phyloP scores from a whole-genome alignment of 176 grass and related monocot genomes.

The Lolium multiflorum region DNA sequence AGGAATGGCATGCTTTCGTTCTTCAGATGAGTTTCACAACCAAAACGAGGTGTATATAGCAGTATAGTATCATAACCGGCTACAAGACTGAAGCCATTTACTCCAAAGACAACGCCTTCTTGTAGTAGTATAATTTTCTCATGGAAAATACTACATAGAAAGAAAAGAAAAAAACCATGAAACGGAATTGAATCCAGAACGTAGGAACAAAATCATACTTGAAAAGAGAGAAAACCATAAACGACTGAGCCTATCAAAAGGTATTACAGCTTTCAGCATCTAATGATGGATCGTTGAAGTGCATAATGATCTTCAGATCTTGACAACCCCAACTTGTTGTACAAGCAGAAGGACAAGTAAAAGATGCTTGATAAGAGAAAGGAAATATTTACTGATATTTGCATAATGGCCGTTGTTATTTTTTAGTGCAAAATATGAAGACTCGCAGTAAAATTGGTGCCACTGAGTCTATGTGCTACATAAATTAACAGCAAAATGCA shows the following conservation, averaged over 20 bases:
- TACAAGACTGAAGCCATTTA: too few species aligned
- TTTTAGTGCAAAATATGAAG: not conserved
- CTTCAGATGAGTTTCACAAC: too few species aligned
- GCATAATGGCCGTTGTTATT: not conserved
- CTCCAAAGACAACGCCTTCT: not conserved
- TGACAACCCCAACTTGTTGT: not conserved
- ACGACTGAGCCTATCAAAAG: not conserved
- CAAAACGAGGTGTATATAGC: too few species aligned
- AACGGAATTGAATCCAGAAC: not conserved
- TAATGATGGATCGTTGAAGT: not conserved
- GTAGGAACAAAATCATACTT: not conserved
- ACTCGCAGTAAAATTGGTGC: not conserved
- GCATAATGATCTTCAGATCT: not conserved
- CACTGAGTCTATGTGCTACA: not conserved
- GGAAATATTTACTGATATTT: not conserved
- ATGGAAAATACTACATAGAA: not conserved
- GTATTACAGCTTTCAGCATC: not conserved
- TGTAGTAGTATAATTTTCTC: not conserved
- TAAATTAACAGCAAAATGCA: not conserved
- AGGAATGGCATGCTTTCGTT: too few species aligned
- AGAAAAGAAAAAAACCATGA: not conserved
- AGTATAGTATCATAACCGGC: too few species aligned
- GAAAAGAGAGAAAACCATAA: not conserved
- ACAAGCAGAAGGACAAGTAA: not conserved
- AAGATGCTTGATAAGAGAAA: not conserved